These are phyloP conservation scores for Stachybotrys chlorohalonatus DNA, from an alignment of 2,329 filamentous ascomycete genomes.

Conservation along the genomic window DNA sequence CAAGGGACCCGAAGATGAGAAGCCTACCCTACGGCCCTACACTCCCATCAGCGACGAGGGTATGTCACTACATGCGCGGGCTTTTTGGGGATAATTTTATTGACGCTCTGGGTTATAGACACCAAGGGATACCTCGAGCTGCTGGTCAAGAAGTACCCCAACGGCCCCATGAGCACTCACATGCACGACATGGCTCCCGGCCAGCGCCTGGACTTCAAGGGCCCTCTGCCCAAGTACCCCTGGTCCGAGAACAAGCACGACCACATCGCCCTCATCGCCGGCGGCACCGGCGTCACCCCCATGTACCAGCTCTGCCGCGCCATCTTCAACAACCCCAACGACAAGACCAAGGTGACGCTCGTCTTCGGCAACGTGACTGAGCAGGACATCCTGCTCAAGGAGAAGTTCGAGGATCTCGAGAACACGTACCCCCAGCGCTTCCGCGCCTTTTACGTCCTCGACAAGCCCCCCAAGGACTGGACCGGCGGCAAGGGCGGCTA, in stretches of 20 bases:
- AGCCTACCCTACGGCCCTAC: conserved; percentile 85
- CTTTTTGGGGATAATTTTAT: conserved; percentile 1
- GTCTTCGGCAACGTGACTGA: conserved; percentile 86
- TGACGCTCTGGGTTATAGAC: conserved; percentile 35
- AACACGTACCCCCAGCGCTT: conserved; percentile 94
- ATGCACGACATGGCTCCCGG: conserved; percentile 75
- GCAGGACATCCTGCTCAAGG: conserved; percentile 85
- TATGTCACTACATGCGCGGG: conserved; percentile 23
- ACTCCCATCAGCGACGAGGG: conserved; percentile 84
- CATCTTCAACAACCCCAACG: conserved; percentile 93
- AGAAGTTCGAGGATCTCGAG: conserved; percentile 77
- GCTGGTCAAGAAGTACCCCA: conserved; percentile 83
- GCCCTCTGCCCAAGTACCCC: conserved; percentile 86
- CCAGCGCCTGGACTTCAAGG: conserved; percentile 84
- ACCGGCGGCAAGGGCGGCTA: conserved; percentile 60
- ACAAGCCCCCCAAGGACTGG: conserved; percentile 77
- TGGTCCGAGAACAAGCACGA: conserved; percentile 90
- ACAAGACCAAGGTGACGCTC: conserved; percentile 96
- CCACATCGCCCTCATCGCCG: conserved; percentile 81
- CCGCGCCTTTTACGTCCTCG: conserved; percentile 87
- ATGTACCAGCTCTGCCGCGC: conserved; percentile 91
- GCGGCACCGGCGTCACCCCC: conserved; percentile 92
- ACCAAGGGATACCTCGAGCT: conserved; percentile 76
- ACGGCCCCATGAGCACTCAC: conserved; percentile 86
- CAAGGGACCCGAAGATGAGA: conserved; percentile 73